A percentile compares a stretch with the other conserved stretches of the same genome.
Conservation (phyloP, 345 rosid species). For the Corchorus olitorius region DNA sequence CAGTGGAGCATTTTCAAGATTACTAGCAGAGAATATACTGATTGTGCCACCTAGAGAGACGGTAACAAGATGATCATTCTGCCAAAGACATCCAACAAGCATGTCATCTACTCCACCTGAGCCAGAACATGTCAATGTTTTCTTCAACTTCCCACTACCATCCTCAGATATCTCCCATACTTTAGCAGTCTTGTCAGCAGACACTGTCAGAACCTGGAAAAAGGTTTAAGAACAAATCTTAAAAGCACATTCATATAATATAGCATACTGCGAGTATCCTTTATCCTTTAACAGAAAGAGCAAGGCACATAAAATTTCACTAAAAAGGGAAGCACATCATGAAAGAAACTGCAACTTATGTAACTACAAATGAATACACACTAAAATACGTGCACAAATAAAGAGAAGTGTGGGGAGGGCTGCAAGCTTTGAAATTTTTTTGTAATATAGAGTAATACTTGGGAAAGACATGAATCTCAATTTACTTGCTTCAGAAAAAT, state of each 20-base stretch:
- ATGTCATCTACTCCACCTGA: constrained; percentile 89
- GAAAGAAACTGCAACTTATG: constrained; percentile 17
- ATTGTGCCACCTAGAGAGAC: constrained; percentile 92
- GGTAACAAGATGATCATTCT: constrained; percentile 77
- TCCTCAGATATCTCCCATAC: constrained; percentile 84
- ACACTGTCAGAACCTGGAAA: constrained; percentile 75
- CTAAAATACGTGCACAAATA: neutral
- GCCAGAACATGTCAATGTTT: constrained; percentile 65
- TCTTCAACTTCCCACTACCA: constrained; percentile 67
- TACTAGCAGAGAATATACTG: constrained; percentile 69
- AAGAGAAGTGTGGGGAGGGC: no score
- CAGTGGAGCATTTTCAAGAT: constrained; percentile 73
- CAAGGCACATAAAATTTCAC: neutral
- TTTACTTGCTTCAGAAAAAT: neutral
- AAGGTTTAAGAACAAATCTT: constrained; percentile 13
- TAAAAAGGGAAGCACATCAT: neutral
- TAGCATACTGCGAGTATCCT: no score
- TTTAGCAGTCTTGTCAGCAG: constrained; percentile 98
- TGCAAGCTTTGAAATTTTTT: neutral
- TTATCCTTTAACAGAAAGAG: neutral
- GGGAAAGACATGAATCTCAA: neutral
- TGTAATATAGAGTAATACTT: neutral
- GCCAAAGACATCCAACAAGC: constrained; percentile 98
- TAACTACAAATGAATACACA: constrained; percentile 18
- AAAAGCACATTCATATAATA: neutral